Evolutionary conservation across 2,329 filamentous ascomycete species (phyloP).

Genomic region (Trichophyton benhamiae): DNA sequence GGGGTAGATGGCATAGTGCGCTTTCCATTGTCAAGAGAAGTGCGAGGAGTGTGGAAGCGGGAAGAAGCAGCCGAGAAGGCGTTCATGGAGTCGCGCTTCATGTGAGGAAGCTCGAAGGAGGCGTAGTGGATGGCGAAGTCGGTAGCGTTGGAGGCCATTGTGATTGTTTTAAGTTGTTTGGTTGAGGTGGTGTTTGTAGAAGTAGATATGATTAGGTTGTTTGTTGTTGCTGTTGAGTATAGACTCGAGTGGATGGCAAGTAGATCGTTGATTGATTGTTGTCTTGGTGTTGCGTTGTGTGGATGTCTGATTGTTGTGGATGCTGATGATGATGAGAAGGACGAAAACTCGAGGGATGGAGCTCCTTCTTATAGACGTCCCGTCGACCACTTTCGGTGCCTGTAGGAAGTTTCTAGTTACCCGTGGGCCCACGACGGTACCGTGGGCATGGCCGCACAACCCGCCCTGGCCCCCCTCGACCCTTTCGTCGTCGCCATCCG

Average conservation of each 20-base stretch:
- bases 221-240: neutral
- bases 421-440: neutral
- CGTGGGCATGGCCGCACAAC: conserved; percentile 1
- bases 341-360: neutral
- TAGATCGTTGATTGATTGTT: neutral
- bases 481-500: too few relatives aligned
- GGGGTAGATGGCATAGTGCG: conserved; percentile 1
- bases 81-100: neutral
- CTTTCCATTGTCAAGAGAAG: conserved; percentile 1
- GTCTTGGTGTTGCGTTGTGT: neutral
- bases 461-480: neutral
- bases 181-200: neutral
- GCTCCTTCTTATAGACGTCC: conserved; percentile 6
- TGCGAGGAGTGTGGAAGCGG: conserved; percentile 2
- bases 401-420: neutral
- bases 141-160: neutral
- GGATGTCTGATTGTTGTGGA: neutral
- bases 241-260: neutral
- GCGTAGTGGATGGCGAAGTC: conserved; percentile 4
- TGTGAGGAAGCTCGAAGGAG: neutral
- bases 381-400: neutral
- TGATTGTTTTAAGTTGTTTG: neutral
- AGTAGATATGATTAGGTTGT: neutral
- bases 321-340: neutral
- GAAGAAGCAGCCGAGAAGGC: conserved; percentile 4